phyloP scores from a whole-genome alignment of 2,329 filamentous ascomycete species.

The Trichoderma koningii region DNA sequence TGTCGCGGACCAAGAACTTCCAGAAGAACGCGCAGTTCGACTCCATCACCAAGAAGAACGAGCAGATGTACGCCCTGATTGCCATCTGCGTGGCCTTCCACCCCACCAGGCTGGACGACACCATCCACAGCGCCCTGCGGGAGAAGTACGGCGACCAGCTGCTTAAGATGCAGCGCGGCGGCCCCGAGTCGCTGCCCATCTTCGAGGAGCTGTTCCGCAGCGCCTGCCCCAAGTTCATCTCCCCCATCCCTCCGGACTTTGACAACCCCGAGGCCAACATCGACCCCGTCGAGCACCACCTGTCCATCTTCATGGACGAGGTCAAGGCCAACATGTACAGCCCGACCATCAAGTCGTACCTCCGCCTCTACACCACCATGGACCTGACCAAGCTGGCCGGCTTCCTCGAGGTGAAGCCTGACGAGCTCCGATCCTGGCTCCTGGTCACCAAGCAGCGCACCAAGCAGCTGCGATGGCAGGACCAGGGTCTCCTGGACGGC shows the following conservation, averaged over 20 bases:
- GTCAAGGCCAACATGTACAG: constrained; percentile 99
- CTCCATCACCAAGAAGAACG: constrained; percentile 99
- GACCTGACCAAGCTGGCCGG: constrained; percentile 96
- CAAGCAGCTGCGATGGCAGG: constrained; percentile 91
- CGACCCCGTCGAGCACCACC: constrained; percentile 96
- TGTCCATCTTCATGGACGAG: constrained; percentile 98
- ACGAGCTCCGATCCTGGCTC: constrained; percentile 90
- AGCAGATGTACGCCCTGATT: constrained; percentile 99
- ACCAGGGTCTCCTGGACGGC: constrained; percentile 83
- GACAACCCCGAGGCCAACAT: constrained; percentile 95
- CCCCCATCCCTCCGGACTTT: constrained; percentile 93
- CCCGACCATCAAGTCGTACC: constrained; percentile 96
- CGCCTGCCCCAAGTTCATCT: constrained; percentile 99
- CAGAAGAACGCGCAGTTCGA: constrained; percentile 99
- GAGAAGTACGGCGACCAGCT: constrained; percentile 99
- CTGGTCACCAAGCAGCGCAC: constrained; percentile 98
- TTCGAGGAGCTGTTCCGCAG: constrained; percentile 98
- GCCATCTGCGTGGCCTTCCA: constrained; percentile 99
- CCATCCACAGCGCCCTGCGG: constrained; percentile 94
- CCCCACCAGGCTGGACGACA: constrained; percentile 95
- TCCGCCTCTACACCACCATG: constrained; percentile 99
- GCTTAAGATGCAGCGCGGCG: constrained; percentile 91
- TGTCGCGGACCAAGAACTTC: constrained; percentile 99
- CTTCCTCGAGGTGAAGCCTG: constrained; percentile 95
- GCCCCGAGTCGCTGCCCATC: constrained; percentile 90